These are phyloP conservation scores for Apophysomyces sp. DNA, from an alignment of 371 early-diverging fungal species.

Conservation along the genomic window DNA sequence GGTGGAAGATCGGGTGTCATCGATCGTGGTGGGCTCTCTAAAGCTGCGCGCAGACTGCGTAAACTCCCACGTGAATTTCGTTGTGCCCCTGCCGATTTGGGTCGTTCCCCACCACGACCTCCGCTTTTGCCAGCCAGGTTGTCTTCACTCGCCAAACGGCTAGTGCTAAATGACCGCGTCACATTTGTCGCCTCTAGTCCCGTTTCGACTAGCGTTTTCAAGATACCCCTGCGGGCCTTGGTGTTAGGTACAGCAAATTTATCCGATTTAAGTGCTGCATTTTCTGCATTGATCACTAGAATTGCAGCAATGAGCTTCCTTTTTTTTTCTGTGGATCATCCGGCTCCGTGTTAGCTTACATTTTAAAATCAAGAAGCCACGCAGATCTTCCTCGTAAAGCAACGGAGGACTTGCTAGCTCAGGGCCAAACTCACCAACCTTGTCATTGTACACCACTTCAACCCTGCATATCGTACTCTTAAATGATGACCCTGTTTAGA, in stretches of 20 bases:
- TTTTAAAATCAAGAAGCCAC: conserved; percentile 59
- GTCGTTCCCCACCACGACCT: conserved; percentile 7
- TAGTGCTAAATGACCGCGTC: conserved; percentile 20
- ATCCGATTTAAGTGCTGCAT: conserved; percentile 74
- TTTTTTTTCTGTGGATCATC: background rate
- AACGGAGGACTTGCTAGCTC: conserved; percentile 60
- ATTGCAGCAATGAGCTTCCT: background rate
- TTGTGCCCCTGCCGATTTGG: conserved; percentile 20
- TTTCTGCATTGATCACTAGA: conserved; percentile 74
- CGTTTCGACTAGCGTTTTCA: conserved; percentile 37
- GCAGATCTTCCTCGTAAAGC: conserved; percentile 48
- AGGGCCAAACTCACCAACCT: conserved; percentile 67
- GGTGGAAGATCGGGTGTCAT: conserved; percentile 19
- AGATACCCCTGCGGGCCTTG: conserved; percentile 49
- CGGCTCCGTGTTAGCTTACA: too few species aligned
- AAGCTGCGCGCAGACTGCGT: conserved; percentile 13
- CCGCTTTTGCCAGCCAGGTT: conserved; percentile 1
- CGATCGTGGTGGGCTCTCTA: background rate
- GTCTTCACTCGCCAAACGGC: conserved; percentile 8
- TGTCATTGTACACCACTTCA: conserved; percentile 52
- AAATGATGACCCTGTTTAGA: background rate
- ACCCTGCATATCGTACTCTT: conserved; percentile 23
- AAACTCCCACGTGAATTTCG: conserved; percentile 19
- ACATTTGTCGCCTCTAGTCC: conserved; percentile 7
- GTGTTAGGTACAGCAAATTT: conserved; percentile 52